Evolutionary conservation across 1,284 basidiomycete species (phyloP).

Genomic region (Cryptococcus sp.): DNA sequence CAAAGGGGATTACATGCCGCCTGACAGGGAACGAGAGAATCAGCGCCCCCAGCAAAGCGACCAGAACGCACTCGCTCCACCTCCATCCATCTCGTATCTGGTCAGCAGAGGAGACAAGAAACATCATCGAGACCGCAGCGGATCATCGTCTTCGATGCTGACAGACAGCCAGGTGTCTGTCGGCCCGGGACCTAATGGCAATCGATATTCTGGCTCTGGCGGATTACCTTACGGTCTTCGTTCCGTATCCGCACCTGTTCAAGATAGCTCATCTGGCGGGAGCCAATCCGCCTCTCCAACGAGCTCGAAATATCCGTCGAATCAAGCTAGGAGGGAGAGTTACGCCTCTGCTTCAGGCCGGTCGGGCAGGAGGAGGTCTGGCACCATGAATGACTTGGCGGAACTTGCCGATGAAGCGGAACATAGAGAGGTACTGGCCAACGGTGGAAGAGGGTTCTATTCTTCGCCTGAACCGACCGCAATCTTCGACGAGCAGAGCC

Average conservation of each 20-base stretch:
- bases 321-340: slow-evolving; percentile 21
- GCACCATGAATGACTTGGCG: slow-evolving; percentile 20
- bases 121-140: slow-evolving; percentile 36
- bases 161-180: slow-evolving; percentile 26
- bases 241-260: slow-evolving; percentile 47
- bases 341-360: slow-evolving; percentile 19
- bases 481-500: slow-evolving; percentile 15
- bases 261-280: slow-evolving; percentile 30
- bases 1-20: slow-evolving; percentile 4
- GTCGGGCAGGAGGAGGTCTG: slow-evolving; percentile 9
- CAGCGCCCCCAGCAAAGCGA: slow-evolving; percentile 51
- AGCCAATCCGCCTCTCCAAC: slow-evolving; percentile 44
- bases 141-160: slow-evolving; percentile 36
- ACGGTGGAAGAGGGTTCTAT: slow-evolving; percentile 5
- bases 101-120: slow-evolving; percentile 56
- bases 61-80: slow-evolving; percentile 67
- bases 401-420: not conserved
- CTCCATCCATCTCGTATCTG: slow-evolving; percentile 79
- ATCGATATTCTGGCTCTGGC: slow-evolving; percentile 9
- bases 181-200: not conserved
- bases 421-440: too few relatives aligned
- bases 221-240: slow-evolving; percentile 23
- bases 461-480: slow-evolving; percentile 5
- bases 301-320: slow-evolving; percentile 38
- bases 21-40: slow-evolving; percentile 7